Conservation (phyloP, 2,329 filamentous ascomycete species). For the Paradendryphiella salina region DNA sequence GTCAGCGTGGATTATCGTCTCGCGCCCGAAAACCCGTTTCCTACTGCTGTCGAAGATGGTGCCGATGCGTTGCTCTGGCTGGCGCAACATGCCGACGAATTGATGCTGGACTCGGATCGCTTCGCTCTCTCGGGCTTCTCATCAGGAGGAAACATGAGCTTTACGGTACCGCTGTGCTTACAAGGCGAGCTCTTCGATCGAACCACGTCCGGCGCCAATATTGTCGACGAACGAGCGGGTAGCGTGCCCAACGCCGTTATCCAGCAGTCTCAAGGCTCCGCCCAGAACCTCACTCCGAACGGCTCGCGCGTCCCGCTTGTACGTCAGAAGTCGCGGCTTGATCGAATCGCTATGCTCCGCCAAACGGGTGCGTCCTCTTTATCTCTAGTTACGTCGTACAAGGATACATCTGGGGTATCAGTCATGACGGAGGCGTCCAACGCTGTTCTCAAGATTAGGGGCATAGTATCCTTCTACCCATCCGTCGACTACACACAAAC, state of each 20-base stretch:
- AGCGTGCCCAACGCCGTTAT: conserved; percentile 31
- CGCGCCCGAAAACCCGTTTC: conserved; percentile 65
- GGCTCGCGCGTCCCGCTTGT: conserved; percentile 42
- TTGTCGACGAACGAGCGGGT: conserved; percentile 35
- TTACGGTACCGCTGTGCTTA: conserved; percentile 63
- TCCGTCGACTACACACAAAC: conserved; percentile 64
- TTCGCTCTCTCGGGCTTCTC: conserved; percentile 65
- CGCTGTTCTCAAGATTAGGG: conserved; percentile 54
- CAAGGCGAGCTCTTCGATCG: conserved; percentile 52
- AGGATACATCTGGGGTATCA: conserved; percentile 39
- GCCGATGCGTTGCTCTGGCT: conserved; percentile 64
- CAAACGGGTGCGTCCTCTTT: conserved; percentile 41
- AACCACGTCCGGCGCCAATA: conserved; percentile 33
- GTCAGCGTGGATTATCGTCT: conserved; percentile 65
- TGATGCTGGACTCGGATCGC: conserved; percentile 61
- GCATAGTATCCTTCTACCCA: conserved; percentile 65
- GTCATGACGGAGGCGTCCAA: conserved; percentile 43
- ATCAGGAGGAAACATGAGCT: conserved; percentile 64
- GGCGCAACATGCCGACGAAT: conserved; percentile 58
- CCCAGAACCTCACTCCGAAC: conserved; percentile 27
- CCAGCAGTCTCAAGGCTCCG: conserved; percentile 17
- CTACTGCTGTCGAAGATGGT: conserved; percentile 65
- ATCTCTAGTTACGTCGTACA: conserved; percentile 44
- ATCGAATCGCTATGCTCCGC: conserved; percentile 42
- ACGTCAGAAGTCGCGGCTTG: conserved; percentile 38